A percentile compares a stretch with the other conserved stretches of the same genome.
phyloP scores from a whole-genome alignment of 106 monocot species.

The Dendrobium huoshanense region DNA sequence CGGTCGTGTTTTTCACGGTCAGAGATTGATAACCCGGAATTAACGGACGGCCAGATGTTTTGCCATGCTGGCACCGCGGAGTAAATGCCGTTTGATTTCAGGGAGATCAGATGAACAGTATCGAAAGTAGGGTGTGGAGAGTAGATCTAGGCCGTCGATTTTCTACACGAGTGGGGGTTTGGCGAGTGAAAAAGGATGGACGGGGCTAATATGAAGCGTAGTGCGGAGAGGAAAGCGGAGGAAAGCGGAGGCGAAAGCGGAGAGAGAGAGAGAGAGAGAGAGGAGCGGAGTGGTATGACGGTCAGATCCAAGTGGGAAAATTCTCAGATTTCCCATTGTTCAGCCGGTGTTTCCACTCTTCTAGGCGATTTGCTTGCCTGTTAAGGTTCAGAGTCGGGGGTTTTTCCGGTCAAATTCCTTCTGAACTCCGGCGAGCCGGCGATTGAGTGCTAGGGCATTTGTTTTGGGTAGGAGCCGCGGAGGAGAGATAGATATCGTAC shows the following conservation, averaged over 20 bases:
- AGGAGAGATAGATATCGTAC: neutral
- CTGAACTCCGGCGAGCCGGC: neutral
- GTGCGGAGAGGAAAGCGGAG: conserved; percentile 6
- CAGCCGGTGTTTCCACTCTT: too few relatives aligned
- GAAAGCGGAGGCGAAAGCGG: neutral
- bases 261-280: neutral
- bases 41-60: conserved; percentile 11
- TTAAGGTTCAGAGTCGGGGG: neutral
- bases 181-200: conserved; percentile 4
- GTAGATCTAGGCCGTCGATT: conserved; percentile 12
- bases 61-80: conserved; percentile 7
- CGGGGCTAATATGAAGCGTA: conserved; percentile 2
- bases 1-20: neutral
- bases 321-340: neutral
- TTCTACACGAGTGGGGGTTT: neutral
- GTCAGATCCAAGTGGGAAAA: neutral
- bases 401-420: neutral
- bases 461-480: neutral
- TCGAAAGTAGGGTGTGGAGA: neutral
- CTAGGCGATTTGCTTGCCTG: neutral
- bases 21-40: neutral
- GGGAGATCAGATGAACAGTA: neutral
- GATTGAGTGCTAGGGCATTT: neutral
- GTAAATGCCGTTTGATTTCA: neutral
- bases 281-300: neutral